A percentile compares a stretch with the other conserved stretches of the same genome.
Conservation (phyloP, 177 flowering plant genomes). For the Vitis hybrid region DNA sequence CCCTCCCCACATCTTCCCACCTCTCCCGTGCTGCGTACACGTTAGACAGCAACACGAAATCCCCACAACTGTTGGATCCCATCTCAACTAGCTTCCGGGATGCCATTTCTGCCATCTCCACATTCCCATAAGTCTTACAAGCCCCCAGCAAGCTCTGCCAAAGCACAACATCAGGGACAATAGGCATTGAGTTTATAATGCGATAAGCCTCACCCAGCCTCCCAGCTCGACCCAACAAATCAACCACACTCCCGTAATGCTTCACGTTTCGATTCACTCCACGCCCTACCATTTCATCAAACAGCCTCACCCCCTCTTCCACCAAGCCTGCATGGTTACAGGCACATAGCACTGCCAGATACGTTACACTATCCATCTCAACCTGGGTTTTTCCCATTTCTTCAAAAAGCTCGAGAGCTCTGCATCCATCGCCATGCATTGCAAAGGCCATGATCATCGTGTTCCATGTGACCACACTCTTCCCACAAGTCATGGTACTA, state of each 20-base stretch:
- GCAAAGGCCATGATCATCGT: conserved; percentile 83
- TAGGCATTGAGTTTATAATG: conserved; percentile 55
- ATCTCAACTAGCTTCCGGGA: conserved; percentile 61
- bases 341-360: conserved; percentile 64
- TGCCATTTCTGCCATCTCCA: conserved; percentile 72
- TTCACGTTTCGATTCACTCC: conserved; percentile 57
- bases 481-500: conserved; percentile 40
- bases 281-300: conserved; percentile 45
- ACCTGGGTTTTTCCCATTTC: conserved; percentile 51
- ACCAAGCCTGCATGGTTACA: conserved; percentile 88
- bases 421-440: conserved; percentile 59
- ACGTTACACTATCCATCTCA: conserved; percentile 42
- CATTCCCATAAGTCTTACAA: conserved; percentile 60
- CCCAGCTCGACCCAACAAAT: conserved; percentile 85
- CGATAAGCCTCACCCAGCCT: conserved; percentile 61
- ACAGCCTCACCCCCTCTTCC: conserved; percentile 61
- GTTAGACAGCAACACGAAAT: conserved; percentile 80
- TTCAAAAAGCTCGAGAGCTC: conserved; percentile 61
- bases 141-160: conserved; percentile 88
- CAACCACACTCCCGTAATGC: conserved; percentile 81
- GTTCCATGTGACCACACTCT: conserved; percentile 68
- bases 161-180: conserved; percentile 64
- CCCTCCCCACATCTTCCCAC: conserved; percentile 79
- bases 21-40: conserved; percentile 67
- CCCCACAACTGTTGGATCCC: conserved; percentile 70